Base-by-base conservation (phyloP, 805 yeast species). In the Candida pseudoglaebosa region DNA sequence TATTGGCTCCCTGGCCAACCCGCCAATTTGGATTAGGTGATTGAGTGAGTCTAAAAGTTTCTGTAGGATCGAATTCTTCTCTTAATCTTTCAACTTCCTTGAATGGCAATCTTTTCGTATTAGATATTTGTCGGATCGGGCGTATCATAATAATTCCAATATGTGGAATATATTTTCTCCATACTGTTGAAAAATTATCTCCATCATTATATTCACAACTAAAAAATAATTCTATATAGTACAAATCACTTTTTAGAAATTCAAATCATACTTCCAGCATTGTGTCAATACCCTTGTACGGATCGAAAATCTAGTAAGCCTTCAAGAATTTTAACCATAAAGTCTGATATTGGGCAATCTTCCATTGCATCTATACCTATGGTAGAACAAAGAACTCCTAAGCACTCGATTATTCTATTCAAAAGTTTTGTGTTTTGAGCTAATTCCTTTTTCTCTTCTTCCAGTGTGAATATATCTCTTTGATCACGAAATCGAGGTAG, bases 1-100 rank as follows among this genome's bases (percentile, higher is more conserved):
- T 53, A 32, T 41, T 61, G 16, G 80, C 76, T 4, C 81, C 81
- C 8, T 63, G 49, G 3, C 78, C 80, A 5, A 62, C 60, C 24
- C 41, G 49, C 82, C 82, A 77, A 9, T 48, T 38, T 4, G 49
- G 43, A 24, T 52, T 40, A 0, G 65, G 63, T 16, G 49, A 42
- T 34, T 58, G 50, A 12, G 65, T 58, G 36, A 49, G 35, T 22
- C 29, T 12, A 38, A 43, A 42, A 8, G 22, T 5, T 9, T 18
- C 20, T 2, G 28, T 32, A 8, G 29, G 13, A 14, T 54, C 52
- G 22, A 42, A 45, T n/a, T 14, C 20, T 12, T 37, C 40, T 24
- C 48, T 34, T 18, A 35, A 20, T 10, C 22, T 38, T 40, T 45
- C 48, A 31, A 43, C 47, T 37, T 42, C 41, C 14, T 40, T 40